Evolutionary conservation across 257 asterid species (phyloP), one percentile per base, ranked within the genome.

Genomic region (Fraxinus cuspidata): DNA sequence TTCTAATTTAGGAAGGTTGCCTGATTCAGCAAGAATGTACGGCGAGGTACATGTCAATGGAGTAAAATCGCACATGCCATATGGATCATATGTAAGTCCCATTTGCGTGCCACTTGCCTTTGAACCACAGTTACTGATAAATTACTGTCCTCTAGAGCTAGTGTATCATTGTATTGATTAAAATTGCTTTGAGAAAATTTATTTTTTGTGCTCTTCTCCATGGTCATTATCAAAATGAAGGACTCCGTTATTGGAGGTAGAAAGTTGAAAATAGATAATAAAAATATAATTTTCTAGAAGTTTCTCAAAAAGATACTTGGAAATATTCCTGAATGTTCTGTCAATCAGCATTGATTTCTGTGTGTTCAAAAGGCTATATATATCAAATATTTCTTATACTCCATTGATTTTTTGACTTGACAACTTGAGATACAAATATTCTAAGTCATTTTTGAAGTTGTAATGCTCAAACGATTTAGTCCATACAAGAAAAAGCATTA

Each of bases 41-140:
- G 99, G 98, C 3, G 99, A 96, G 89, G 97, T 96, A 74, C 87
- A 89, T 78, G 90, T 92, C 67, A 96, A 96, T 76, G 99, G 98
- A 70, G 86, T 83, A 38, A 93, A 87, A 85, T 87, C 89, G 19
- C 67, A 72, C 82, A 74, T 96, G 89, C 93, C 95, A 0, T 96
- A 96, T 74, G 97, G 97, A 67, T 88, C 98, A 42, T 93, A 92
- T 85, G 99, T 96, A 86, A 89, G 98, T 85, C 79, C 44, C 29
- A 15, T 47, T 60, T 25, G 32, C 42, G 16, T 76, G 71, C 75
- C 74, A 73, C 49, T 60, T 80, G 78, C 67, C 76, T 74, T 75
- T 67, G 7, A 75, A 64, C 65, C 70, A 70, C 40, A 58, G 58
- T 69, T 51, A 15, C 13, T 79, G 74, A 70, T 34, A 5, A 74